A percentile compares a stretch with the other conserved stretches of the same genome.
phyloP scores from a whole-genome alignment of 139 green algal species.

The Closterium sp. region DNA sequence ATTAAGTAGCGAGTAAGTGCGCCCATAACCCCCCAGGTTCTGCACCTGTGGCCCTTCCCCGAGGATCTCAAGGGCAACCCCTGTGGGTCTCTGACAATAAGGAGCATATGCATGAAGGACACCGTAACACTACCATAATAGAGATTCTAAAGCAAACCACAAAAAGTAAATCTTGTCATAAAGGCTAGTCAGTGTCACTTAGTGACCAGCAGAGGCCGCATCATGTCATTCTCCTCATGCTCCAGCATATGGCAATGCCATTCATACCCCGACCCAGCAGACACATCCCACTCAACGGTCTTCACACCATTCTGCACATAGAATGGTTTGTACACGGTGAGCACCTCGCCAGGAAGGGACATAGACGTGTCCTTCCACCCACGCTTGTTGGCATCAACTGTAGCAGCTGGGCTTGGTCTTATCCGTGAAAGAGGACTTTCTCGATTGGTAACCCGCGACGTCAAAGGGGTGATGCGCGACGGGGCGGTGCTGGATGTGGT shows the following conservation, averaged over 20 bases:
- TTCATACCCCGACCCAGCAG: conserved; percentile 26
- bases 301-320: neutral
- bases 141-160: too few species aligned
- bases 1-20: too few species aligned
- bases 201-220: conserved; percentile 10
- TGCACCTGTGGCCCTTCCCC: too few species aligned
- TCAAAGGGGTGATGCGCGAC: neutral
- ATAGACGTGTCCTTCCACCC: neutral
- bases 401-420: neutral
- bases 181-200: too few species aligned
- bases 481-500: neutral
- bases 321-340: neutral
- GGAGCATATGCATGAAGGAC: too few species aligned
- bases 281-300: conserved; percentile 2
- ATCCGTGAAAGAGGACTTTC: neutral
- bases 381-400: neutral
- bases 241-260: conserved; percentile 47
- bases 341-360: neutral
- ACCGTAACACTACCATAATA: too few species aligned
- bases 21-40: too few species aligned
- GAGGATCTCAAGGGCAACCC: too few species aligned
- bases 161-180: too few species aligned
- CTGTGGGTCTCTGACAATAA: too few species aligned
- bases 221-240: conserved; percentile 48
- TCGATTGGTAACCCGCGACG: neutral